Evolutionary conservation across 2,329 filamentous ascomycete species (phyloP), one percentile per base, ranked within the genome.

Genomic region (Albifimbria verrucaria): DNA sequence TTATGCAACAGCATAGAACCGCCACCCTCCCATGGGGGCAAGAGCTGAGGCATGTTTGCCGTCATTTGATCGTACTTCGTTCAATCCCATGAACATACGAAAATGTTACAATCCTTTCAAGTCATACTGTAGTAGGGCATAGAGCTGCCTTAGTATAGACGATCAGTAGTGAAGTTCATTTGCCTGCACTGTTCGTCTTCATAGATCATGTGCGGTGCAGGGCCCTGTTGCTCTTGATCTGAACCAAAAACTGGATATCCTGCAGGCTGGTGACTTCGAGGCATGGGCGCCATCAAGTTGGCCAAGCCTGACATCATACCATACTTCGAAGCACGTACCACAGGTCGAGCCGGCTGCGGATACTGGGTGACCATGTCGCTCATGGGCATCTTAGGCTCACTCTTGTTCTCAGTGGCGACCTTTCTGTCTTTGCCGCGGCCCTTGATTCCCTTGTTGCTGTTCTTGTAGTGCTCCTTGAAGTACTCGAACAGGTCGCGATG

Each of bases 361-460:
- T 15, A 25, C 5, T 25, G 46, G 11, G 46, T 32, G 17, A 17
- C 6, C 3, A 20, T 11, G n/a, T n/a, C n/a, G n/a, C n/a, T n/a
- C n/a, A n/a, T n/a, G n/a, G n/a, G n/a, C n/a, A n/a, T n/a, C n/a
- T n/a, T n/a, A n/a, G n/a, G n/a, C n/a, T n/a, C n/a, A n/a, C n/a
- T n/a, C n/a, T n/a, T n/a, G n/a, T n/a, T n/a, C n/a, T n/a, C n/a
- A n/a, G n/a, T n/a, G 9, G 65, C 64, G 51, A 92, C 87, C 53
- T 85, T 85, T 52, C 90, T 80, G 61, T 92, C 89, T 67, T 93
- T 94, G 43, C 94, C 94, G 45, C 94, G 86, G 11, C 94, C 94
- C 72, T 97, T 97, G 77, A 97, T 97, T 1, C 94, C 94, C 71
- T 96, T 96, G 80, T 97, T 97, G 73, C 89, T 92, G 73, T 97